Conservation (phyloP, 441 rosid genomes). For the Pelargonium hybrid region DNA sequence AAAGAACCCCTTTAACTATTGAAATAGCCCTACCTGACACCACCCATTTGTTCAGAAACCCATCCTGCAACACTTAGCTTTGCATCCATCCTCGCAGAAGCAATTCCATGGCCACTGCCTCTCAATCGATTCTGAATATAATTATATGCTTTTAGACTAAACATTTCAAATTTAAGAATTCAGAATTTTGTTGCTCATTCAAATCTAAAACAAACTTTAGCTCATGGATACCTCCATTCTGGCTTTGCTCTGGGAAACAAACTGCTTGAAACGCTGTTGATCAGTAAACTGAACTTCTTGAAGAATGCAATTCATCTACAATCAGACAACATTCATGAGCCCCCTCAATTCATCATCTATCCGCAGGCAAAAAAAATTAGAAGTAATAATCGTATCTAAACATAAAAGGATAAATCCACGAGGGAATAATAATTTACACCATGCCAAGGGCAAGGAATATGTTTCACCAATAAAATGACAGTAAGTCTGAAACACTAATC, state of each 20-base stretch:
- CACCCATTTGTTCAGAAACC: slow-evolving; percentile 97
- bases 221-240: slow-evolving; percentile 64
- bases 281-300: slow-evolving; percentile 94
- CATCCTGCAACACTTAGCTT: slow-evolving; percentile 81
- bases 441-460: not conserved
- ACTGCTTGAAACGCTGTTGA: slow-evolving; percentile 91
- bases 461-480: not conserved
- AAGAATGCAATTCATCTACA: slow-evolving; percentile 61
- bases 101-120: slow-evolving; percentile 87
- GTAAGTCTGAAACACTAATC: not conserved
- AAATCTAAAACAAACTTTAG: slow-evolving; percentile 8
- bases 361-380: too few species aligned
- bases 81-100: slow-evolving; percentile 88
- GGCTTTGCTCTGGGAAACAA: slow-evolving; percentile 88
- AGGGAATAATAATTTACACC: not conserved
- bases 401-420: not conserved
- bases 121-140: slow-evolving; percentile 61
- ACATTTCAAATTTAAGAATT: slow-evolving; percentile 1
- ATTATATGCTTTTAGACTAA: not conserved
- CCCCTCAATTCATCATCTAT: slow-evolving; percentile 6
- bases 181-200: slow-evolving; percentile 6
- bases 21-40: slow-evolving; percentile 56
- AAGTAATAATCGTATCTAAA: slow-evolving; percentile 3
- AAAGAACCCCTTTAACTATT: not conserved
- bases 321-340: slow-evolving; percentile 10